Conservation (phyloP, 441 rosid genomes). For the Gossypium gossypioides region DNA sequence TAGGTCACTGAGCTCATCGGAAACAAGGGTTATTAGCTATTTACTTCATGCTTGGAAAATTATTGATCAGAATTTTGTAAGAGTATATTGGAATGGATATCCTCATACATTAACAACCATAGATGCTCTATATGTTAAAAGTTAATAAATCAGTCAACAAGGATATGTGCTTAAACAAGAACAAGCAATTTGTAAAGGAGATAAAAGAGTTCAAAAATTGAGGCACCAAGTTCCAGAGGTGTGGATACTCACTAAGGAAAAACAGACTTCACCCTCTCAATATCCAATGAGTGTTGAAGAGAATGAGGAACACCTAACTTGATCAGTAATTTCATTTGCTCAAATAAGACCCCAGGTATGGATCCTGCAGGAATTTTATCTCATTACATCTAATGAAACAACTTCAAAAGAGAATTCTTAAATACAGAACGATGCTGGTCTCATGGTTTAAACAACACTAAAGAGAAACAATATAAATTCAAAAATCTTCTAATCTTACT, state of each 20-base stretch:
- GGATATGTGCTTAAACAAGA: not conserved
- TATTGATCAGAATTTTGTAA: not conserved
- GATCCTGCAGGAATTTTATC: constrained; percentile 45
- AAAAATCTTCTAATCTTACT: not conserved
- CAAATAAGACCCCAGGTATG: constrained; percentile 72
- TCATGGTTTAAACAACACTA: not conserved
- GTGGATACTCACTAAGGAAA: constrained; percentile 73
- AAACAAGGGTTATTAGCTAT: not conserved
- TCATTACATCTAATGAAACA: not conserved
- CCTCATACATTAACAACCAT: not conserved
- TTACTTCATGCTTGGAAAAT: not conserved
- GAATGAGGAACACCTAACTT: constrained; percentile 86
- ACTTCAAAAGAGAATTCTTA: constrained; percentile 3
- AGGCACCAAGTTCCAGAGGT: not conserved
- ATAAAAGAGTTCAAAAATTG: not conserved
- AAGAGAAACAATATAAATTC: not conserved
- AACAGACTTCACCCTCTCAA: constrained; percentile 63
- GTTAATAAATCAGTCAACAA: not conserved
- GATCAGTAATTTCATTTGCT: constrained; percentile 72
- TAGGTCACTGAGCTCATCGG: not conserved
- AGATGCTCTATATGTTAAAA: not conserved
- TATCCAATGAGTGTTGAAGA: constrained; percentile 62
- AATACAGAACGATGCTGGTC: not conserved
- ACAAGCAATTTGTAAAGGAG: not conserved
- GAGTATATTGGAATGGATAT: not conserved